phyloP scores from a whole-genome alignment of 2,329 filamentous ascomycete genomes.

The Fusarium sp. region DNA sequence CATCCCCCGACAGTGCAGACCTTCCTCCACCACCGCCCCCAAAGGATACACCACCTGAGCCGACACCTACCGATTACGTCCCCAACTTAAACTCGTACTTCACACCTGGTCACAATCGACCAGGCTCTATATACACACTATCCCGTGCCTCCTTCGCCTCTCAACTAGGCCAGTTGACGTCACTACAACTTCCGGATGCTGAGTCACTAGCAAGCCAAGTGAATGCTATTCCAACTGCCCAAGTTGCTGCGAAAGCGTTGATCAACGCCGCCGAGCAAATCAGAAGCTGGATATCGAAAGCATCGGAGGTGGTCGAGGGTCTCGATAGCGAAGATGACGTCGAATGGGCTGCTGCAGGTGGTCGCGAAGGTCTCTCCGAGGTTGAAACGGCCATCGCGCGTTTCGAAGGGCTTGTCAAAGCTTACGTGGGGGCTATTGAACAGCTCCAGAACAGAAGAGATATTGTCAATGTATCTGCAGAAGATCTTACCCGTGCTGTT shows the following conservation, averaged over 20 bases:
- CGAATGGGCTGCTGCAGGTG: conserved; percentile 93
- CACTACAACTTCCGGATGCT: conserved; percentile 88
- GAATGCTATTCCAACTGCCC: conserved; percentile 83
- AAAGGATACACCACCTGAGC: conserved; percentile 55
- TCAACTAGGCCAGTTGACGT: conserved; percentile 91
- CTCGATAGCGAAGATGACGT: conserved; percentile 97
- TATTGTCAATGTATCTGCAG: conserved; percentile 74
- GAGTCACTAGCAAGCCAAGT: conserved; percentile 85
- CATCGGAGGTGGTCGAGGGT: conserved; percentile 86
- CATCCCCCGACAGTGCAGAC: conserved; percentile 51
- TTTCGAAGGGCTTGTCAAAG: conserved; percentile 90
- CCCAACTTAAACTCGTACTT: conserved; percentile 71
- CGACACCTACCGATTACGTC: conserved; percentile 56
- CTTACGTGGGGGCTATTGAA: conserved; percentile 95
- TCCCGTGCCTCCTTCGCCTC: conserved; percentile 92
- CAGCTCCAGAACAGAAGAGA: conserved; percentile 84
- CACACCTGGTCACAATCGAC: conserved; percentile 72
- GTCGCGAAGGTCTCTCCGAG: conserved; percentile 80
- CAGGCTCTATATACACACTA: conserved; percentile 92
- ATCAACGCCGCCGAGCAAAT: conserved; percentile 93
- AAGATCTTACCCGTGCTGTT: conserved; percentile 80
- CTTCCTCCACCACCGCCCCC: conserved; percentile 55
- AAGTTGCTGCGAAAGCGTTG: conserved; percentile 83
- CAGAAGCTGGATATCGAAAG: conserved; percentile 91
- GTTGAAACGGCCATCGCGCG: conserved; percentile 79